Evolutionary conservation across 73 alveolate genomes (phyloP).

Genomic region (Stentor roeselii): DNA sequence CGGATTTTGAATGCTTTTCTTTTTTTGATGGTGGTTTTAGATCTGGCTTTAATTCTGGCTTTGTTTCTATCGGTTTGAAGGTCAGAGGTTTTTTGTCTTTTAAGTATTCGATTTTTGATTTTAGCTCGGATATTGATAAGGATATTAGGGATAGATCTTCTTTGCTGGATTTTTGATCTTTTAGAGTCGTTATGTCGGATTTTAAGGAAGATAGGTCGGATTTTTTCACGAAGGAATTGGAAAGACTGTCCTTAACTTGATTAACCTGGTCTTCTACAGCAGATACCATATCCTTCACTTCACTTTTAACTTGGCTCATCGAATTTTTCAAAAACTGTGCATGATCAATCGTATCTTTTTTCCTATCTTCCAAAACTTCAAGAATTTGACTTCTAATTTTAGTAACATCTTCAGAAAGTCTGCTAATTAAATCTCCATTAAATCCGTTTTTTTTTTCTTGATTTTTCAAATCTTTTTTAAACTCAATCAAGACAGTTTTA

Average conservation of each 20-base stretch:
- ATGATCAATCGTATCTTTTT: background rate
- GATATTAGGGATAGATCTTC: background rate
- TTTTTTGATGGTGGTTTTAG: background rate
- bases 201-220: background rate
- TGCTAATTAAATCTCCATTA: background rate
- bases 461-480: background rate
- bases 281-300: background rate
- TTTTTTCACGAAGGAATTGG: background rate
- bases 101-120: background rate
- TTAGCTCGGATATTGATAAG: background rate
- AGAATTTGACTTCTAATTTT: background rate
- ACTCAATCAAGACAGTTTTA: background rate
- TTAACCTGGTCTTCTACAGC: background rate
- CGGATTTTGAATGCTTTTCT: background rate
- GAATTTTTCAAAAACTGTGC: background rate
- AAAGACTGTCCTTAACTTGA: background rate
- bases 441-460: background rate
- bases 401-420: background rate
- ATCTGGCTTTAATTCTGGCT: background rate
- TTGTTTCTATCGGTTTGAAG: too few relatives aligned
- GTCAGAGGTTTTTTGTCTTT: too few relatives aligned
- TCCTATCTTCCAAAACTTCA: background rate
- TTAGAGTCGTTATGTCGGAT: background rate
- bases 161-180: background rate
- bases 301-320: background rate